Evolutionary conservation across 2,329 filamentous ascomycete species (phyloP), one percentile per base, ranked within the genome.

Genomic region (Clarireedia paspali): DNA sequence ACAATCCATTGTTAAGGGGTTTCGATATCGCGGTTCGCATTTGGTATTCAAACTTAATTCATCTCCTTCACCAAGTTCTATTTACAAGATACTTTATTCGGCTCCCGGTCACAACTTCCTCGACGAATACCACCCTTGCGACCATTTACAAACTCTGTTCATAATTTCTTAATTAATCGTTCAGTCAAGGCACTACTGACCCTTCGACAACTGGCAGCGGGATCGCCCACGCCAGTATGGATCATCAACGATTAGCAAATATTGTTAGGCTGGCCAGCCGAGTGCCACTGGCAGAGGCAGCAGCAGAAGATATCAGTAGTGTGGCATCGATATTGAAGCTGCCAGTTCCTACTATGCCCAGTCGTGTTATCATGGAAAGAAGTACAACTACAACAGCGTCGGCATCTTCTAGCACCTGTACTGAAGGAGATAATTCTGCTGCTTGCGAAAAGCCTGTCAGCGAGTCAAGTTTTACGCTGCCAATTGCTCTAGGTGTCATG

Each of bases 401-500:
- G 5, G 57, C 59, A 15, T 58, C 63, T 1, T 63, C 50, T 61
- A 70, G 60, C n/a, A 64, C 61, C 24, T 72, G 70, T 58, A 64
- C 63, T 14, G 66, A 70, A 24, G 73, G 77, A 56, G 38, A 59
- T 26, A 55, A 6, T n/a, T 47, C 55, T 14, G 48, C 54, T 17
- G 71, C 74, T 3, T 87, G 84, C 66, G 80, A 87, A 63, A 87
- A 84, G 67, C 77, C 83, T 0, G 73, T 76, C 36, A 77, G 76
- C 56, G 71, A 73, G 42, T 76, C 72, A 44, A 75, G 77, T n/a
- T 79, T 80, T 50, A 84, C 80, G 3, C 63, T 91, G 45, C 80
- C 85, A 6, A 86, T 94, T 60, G 77, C 81, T 42, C 72, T 91
- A 4, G 85, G 84, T 66, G 77, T 88, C 59, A 78, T 81, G 86